Percentiles rank a stretch among this genome's conserved stretches.
These are phyloP conservation scores for Paragyromitra xinjiangensis DNA, from an alignment of 495 filamentous ascomycete genomes.

Conservation along the genomic window DNA sequence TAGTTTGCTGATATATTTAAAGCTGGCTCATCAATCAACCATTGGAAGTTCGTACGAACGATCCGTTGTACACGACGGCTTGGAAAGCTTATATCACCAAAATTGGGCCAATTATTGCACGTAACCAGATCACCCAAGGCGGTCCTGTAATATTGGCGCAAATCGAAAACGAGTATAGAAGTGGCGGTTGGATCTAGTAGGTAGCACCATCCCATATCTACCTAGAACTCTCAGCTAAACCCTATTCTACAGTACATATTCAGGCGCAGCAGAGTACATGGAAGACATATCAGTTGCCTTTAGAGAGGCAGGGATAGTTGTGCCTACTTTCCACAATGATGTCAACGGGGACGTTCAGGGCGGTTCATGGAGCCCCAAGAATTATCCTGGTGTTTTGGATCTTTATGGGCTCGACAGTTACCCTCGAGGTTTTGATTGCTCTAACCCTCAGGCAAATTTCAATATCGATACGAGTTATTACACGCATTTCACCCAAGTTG, in stretches of 20 bases:
- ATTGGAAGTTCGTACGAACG: conserved; percentile 44
- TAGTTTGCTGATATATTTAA: not conserved
- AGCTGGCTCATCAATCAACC: conserved; percentile 38
- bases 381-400: conserved; percentile 52
- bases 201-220: conserved; percentile 48
- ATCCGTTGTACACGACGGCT: conserved; percentile 31
- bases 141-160: conserved; percentile 54
- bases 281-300: conserved; percentile 37
- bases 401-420: conserved; percentile 55
- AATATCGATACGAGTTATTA: conserved; percentile 49
- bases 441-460: conserved; percentile 48
- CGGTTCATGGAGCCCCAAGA: conserved; percentile 48
- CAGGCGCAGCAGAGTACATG: conserved; percentile 35
- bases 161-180: conserved; percentile 56
- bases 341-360: conserved; percentile 39
- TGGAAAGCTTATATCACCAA: conserved; percentile 52
- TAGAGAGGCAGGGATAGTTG: conserved; percentile 41
- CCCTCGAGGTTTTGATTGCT: conserved; percentile 53
- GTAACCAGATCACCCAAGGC: conserved; percentile 42
- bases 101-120: conserved; percentile 51
- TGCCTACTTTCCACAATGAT: conserved; percentile 52
- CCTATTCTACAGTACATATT: conserved; percentile 5
- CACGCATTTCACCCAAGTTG: conserved; percentile 35
- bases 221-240: not conserved
- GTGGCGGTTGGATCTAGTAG: conserved; percentile 58